Evolutionary conservation across 2,329 filamentous ascomycete species (phyloP).

Genomic region (Paracorniculantispora psalliotae): DNA sequence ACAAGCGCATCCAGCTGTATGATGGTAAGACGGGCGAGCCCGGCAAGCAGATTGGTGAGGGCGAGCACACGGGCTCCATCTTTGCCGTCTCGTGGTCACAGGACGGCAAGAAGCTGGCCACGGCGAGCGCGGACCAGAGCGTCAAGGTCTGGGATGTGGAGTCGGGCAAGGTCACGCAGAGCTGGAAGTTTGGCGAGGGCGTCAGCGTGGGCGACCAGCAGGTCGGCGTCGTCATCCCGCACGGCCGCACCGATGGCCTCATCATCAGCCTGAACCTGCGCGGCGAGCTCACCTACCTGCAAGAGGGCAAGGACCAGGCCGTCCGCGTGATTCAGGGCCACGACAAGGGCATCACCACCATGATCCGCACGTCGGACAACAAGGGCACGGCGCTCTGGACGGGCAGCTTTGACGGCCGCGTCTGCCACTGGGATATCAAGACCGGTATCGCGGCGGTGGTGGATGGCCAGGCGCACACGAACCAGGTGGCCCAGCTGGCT

Average conservation of each 20-base stretch:
- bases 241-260: conserved; percentile 74
- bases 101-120: conserved; percentile 82
- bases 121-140: conserved; percentile 89
- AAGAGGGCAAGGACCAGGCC: conserved; percentile 64
- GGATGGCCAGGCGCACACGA: conserved; percentile 77
- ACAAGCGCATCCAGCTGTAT: conserved; percentile 88
- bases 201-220: conserved; percentile 80
- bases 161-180: conserved; percentile 68
- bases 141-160: conserved; percentile 93
- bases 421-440: conserved; percentile 76
- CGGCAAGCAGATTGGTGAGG: conserved; percentile 70
- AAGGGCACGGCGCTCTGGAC: conserved; percentile 70
- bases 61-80: conserved; percentile 87
- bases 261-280: conserved; percentile 86
- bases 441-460: conserved; percentile 64
- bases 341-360: conserved; percentile 82
- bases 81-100: conserved; percentile 87
- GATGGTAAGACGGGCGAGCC: conserved; percentile 93
- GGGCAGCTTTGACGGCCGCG: conserved; percentile 85
- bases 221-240: conserved; percentile 87
- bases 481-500: conserved; percentile 76
- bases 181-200: conserved; percentile 80
- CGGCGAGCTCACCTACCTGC: conserved; percentile 86
- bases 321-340: conserved; percentile 76
- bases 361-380: conserved; percentile 42